Conservation (phyloP, 495 filamentous ascomycete species). For the Thermothielavioides terrestris region DNA sequence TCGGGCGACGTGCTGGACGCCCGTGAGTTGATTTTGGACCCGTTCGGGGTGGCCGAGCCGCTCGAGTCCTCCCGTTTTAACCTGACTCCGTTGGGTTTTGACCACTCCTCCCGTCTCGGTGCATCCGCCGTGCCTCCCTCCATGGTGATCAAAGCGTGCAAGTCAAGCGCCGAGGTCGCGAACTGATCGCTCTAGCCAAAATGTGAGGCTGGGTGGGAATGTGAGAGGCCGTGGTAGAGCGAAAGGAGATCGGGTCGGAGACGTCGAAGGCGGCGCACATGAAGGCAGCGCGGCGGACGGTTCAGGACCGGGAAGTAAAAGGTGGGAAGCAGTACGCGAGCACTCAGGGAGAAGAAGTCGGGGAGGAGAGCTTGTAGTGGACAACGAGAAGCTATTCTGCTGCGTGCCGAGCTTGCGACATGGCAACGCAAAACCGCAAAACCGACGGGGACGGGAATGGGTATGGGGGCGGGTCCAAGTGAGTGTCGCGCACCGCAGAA, state of each 20-base stretch:
- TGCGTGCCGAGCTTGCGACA: slow-evolving; percentile 17
- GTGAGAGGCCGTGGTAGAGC: neutral
- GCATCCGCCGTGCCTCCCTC: slow-evolving; percentile 31
- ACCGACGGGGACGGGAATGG: too few species aligned
- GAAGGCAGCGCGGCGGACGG: neutral
- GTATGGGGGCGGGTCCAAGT: neutral
- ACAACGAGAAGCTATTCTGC: slow-evolving; percentile 22
- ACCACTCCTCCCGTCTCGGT: slow-evolving; percentile 24
- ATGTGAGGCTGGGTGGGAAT: neutral
- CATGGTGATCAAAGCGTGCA: slow-evolving; percentile 21
- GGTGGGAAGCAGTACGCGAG: neutral
- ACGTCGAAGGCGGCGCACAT: slow-evolving; percentile 12
- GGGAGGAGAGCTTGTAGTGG: neutral
- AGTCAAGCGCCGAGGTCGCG: slow-evolving; percentile 1
- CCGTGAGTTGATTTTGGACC: slow-evolving; percentile 31
- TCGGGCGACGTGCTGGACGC: slow-evolving; percentile 36
- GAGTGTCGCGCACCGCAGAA: neutral
- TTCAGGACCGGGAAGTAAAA: neutral
- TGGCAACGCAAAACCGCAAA: slow-evolving; percentile 11
- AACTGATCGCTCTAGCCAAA: neutral
- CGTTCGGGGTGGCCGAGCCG: slow-evolving; percentile 32
- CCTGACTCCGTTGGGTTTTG: slow-evolving; percentile 20
- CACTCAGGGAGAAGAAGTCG: neutral
- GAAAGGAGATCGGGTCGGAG: neutral
- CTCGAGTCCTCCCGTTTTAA: slow-evolving; percentile 32